Evolutionary conservation across 1,284 basidiomycete species (phyloP).

Genomic region (Boletus sp.): DNA sequence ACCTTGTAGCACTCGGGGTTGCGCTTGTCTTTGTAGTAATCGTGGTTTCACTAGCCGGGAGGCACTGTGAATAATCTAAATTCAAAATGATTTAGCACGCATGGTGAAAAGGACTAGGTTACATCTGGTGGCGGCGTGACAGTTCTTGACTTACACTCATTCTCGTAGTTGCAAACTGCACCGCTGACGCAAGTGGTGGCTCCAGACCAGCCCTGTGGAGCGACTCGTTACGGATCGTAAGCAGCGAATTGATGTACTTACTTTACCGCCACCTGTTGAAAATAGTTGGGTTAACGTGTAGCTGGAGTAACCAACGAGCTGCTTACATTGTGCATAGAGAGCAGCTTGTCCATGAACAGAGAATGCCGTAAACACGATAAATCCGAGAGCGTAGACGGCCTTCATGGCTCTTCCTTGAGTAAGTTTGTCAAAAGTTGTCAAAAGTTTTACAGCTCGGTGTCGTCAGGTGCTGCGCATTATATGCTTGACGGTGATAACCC

Average conservation of each 20-base stretch:
- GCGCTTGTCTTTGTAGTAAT: not conserved
- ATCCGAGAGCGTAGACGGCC: constrained; percentile 2
- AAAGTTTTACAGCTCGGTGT: not conserved
- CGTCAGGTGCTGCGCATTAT: constrained; percentile 1
- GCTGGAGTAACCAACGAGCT: not conserved
- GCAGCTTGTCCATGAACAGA: constrained; percentile 9
- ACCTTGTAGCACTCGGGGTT: not conserved
- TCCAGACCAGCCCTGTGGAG: constrained; percentile 10
- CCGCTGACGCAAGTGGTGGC: constrained; percentile 12
- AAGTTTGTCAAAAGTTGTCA: not conserved
- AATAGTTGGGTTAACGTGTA: not conserved
- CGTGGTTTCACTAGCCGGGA: not conserved
- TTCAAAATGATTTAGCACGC: not conserved
- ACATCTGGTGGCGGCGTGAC: not conserved
- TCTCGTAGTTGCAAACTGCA: constrained; percentile 10
- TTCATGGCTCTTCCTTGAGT: constrained; percentile 6
- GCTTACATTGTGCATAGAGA: constrained; percentile 15
- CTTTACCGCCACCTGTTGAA: constrained; percentile 11
- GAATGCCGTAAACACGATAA: constrained; percentile 4
- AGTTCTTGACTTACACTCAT: constrained; percentile 4
- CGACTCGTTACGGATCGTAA: not conserved
- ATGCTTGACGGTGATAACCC: not conserved
- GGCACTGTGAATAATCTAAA: constrained; percentile 16
- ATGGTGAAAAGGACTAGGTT: not conserved
- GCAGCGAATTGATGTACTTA: not conserved